Base-by-base conservation (phyloP, 768 basidiomycete genomes). In the Xerocomellus chrysenteron region DNA sequence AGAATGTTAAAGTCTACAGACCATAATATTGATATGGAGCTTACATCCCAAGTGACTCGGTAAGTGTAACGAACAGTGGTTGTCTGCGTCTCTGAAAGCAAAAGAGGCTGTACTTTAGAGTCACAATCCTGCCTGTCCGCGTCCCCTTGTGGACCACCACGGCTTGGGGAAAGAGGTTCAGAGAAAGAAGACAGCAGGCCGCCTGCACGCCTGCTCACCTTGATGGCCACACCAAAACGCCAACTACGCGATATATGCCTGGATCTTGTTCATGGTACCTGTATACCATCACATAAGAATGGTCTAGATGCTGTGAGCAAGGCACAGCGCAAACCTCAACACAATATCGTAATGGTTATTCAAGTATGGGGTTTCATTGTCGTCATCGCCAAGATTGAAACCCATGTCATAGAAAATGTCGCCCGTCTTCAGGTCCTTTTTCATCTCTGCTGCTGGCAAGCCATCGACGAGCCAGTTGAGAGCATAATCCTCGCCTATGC, bases 401-500 rank as follows among this genome's bases (percentile, higher is more conserved):
- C 95, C 90, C 76, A 92, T 88, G 74, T 96, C 94, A 65, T 88
- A 93, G 74, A 96, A 98, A 14, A 88, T 67, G 39, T 96, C 92
- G n/a, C 84, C 82, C 3, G 84, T 92, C 63, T 87, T 82, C 44
- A 76, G 65, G 68, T 97, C 94, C 36, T 78, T 74, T 73, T 92
- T 95, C 88, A 93, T 91, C 74, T 97, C 94, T 16, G 92, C 92
- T 7, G 90, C 92, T 3, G 95, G 96, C 30, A 98, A 80, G 13
- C 95, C 95, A 65, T 98, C 96, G 40, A 98, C 77, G 33, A 98
- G 86, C 89, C 94, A 96, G 65, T 97, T 97, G 52, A 97, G 76
- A 2, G 92, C 90, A 66, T 98, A 97, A 66, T 93, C 90, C 69
- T 98, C 94, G 43, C 82, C 80, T 68, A 97, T 94, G 50, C 94